phyloP scores from a whole-genome alignment of 805 yeast species.

The Saccharomycopsis sp. region DNA sequence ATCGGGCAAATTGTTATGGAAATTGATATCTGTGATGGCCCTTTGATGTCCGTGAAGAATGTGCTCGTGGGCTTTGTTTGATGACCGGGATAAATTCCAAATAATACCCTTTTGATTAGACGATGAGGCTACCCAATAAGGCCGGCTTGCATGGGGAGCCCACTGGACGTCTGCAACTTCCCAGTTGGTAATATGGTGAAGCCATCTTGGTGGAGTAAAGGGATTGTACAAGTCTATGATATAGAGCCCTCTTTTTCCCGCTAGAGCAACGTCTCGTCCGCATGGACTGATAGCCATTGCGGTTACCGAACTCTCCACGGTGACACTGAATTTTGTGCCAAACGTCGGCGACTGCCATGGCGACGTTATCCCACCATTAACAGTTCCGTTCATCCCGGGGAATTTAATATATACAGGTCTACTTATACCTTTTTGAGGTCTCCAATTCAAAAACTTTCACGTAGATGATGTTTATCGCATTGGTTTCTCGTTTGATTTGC shows the following conservation, averaged over 20 bases:
- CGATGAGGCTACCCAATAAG: conserved; percentile 88
- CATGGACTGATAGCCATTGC: conserved; percentile 86
- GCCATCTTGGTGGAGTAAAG: conserved; percentile 88
- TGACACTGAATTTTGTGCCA: conserved; percentile 71
- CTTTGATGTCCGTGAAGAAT: conserved; percentile 85
- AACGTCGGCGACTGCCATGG: conserved; percentile 52
- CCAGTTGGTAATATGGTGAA: conserved; percentile 90
- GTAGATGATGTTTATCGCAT: no score
- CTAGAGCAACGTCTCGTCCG: conserved; percentile 90
- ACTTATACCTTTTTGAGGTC: no score
- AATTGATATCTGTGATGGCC: conserved; percentile 93
- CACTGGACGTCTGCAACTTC: conserved; percentile 99
- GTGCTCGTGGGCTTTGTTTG: conserved; percentile 67
- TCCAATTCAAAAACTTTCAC: no score
- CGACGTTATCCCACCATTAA: conserved; percentile 8
- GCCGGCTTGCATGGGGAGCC: conserved; percentile 85
- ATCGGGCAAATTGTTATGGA: conserved; percentile 83
- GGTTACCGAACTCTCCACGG: conserved; percentile 88
- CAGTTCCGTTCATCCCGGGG: not conserved
- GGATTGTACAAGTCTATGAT: conserved; percentile 95
- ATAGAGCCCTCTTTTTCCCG: conserved; percentile 73
- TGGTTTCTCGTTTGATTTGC: no score
- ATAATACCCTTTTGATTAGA: conserved; percentile 92
- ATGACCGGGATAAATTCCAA: conserved; percentile 76
- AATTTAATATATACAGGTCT: not conserved